Evolutionary conservation across 2,329 filamentous ascomycete genomes (phyloP), one percentile per base, ranked within the genome.

Genomic region (Claviceps lovelessii): DNA sequence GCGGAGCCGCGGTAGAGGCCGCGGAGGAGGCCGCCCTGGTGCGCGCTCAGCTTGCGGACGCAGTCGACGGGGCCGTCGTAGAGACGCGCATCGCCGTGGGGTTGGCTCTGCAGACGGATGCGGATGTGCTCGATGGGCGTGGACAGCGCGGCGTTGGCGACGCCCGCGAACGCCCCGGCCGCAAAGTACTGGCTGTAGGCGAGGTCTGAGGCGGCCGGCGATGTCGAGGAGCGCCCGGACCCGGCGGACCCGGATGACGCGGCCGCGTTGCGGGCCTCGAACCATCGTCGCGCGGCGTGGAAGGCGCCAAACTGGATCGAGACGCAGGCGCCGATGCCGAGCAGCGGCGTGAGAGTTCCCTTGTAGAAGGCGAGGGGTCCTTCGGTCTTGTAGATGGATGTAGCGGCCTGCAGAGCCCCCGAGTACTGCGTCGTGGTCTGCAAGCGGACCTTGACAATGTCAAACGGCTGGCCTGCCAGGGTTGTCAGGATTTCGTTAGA

Each of bases 251-350:
- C 84, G 75, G 49, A 76, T 49, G 76, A 77, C 23, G 23, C 23
- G 23, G 73, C 68, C 81, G 79, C 68, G 71, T 95, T 95, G 60
- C 79, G 77, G 48, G 80, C 74, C 73, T 97, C 91, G 67, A 98
- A 83, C 64, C 80, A 85, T 57, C 93, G 88, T 57, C 88, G 87
- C 9, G 91, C 90, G 66, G 86, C 85, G 76, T 96, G 90, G 78
- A 97, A 98, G 63, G 87, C 93, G 59, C 90, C 93, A 70, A 98
- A 98, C 76, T 98, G 93, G 63, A 98, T 86, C n/a, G 90, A 96
- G 49, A 93, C 90, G 69, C 93, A 98, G 62, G 93, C 93, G 62
- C 93, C 93, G 66, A 98, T 97, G 61, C 93, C 93, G 55, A 98
- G 81, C 55, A 98, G 78, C 0, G 93, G 93, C 5, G 93, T 97